Conservation (phyloP, 2,329 filamentous ascomycete species). For the Penicillium sp. region DNA sequence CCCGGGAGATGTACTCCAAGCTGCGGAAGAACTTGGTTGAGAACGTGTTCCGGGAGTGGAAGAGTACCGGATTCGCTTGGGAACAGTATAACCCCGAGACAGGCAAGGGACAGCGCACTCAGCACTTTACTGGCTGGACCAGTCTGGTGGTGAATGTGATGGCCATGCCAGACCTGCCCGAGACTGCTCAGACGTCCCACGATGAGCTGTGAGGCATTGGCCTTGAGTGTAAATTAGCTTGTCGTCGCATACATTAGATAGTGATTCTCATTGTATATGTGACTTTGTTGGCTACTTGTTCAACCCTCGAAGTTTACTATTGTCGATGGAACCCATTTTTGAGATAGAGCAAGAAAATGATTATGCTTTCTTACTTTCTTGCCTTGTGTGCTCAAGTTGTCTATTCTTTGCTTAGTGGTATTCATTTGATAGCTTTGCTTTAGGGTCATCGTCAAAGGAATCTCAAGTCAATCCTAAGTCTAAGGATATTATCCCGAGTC, state of each 20-base stretch:
- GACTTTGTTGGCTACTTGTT: background rate
- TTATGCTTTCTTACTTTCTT: background rate
- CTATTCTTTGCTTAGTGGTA: background rate
- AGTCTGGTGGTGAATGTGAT: conserved; percentile 97
- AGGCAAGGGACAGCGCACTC: conserved; percentile 89
- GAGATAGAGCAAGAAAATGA: background rate
- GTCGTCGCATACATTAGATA: conserved; percentile 22
- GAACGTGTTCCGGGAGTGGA: conserved; percentile 87
- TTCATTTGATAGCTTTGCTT: no score
- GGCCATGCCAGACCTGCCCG: conserved; percentile 78
- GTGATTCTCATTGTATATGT: background rate
- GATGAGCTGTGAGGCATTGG: conserved; percentile 55
- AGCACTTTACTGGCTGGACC: conserved; percentile 99
- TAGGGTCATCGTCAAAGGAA: no score
- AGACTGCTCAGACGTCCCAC: conserved; percentile 41
- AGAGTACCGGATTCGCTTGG: conserved; percentile 94
- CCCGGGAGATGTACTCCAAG: conserved; percentile 74
- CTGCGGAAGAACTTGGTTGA: conserved; percentile 85
- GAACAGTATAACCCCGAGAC: conserved; percentile 97
- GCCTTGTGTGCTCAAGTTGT: background rate
- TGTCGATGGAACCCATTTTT: background rate
- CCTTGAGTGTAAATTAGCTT: conserved; percentile 24
- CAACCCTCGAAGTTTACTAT: background rate
- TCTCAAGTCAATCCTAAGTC: no score
- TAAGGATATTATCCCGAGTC: no score